A percentile compares a stretch with the other conserved stretches of the same genome.
phyloP scores from a whole-genome alignment of 2,329 filamentous ascomycete genomes.

The Diaporthe citrichinensis region DNA sequence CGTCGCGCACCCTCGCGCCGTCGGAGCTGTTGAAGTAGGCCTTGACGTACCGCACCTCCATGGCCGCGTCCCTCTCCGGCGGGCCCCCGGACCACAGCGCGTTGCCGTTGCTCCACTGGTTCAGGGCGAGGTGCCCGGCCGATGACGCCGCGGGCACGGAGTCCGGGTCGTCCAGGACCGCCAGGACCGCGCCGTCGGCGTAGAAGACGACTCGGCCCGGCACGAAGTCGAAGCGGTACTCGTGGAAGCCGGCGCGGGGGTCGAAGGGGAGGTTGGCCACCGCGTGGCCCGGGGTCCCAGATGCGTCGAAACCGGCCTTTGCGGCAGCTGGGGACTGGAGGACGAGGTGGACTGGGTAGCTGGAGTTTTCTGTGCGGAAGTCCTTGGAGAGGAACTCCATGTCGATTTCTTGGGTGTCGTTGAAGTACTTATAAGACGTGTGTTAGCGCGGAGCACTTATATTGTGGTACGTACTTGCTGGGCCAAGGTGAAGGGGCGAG shows the following conservation, averaged over 20 bases:
- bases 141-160: constrained; percentile 66
- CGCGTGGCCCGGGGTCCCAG: constrained; percentile 66
- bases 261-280: constrained; percentile 74
- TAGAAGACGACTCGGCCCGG: constrained; percentile 76
- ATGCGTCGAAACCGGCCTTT: constrained; percentile 73
- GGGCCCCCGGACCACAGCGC: constrained; percentile 79
- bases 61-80: constrained; percentile 71
- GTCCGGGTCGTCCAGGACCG: constrained; percentile 65
- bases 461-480: background rate
- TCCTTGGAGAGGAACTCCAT: constrained; percentile 82
- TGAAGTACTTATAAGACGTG: constrained; percentile 71
- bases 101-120: constrained; percentile 86
- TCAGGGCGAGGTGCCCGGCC: constrained; percentile 77
- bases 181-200: constrained; percentile 72
- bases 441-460: constrained; percentile 37
- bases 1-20: constrained; percentile 55
- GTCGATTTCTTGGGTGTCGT: constrained; percentile 85
- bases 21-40: constrained; percentile 83
- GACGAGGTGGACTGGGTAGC: constrained; percentile 79
- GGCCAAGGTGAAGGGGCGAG: background rate
- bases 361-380: constrained; percentile 64
- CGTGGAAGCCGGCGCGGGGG: constrained; percentile 76
- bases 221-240: constrained; percentile 85
- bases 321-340: constrained; percentile 76
- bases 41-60: constrained; percentile 79